Percentiles rank a stretch among this genome's conserved stretches.
Evolutionary conservation across 257 asterid species (phyloP).

Genomic region (Henckelia pumila): DNA sequence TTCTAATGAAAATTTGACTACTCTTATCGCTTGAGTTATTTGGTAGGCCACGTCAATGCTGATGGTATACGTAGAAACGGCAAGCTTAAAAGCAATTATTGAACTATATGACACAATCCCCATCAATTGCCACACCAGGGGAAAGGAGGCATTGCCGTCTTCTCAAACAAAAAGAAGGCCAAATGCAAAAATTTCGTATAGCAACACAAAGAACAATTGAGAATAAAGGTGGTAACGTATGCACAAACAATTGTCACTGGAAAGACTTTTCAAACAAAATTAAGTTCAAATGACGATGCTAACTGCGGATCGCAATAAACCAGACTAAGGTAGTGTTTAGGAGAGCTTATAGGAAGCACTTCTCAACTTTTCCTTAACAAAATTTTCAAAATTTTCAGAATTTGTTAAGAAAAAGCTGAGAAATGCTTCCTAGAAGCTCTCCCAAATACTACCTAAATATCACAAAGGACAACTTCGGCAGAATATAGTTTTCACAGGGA

Average conservation of each 20-base stretch:
- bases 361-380: too few relatives aligned
- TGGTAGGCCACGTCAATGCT: neutral
- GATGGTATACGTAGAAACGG: neutral
- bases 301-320: too few relatives aligned
- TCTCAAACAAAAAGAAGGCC: constrained; percentile 7
- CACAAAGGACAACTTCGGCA: too few relatives aligned
- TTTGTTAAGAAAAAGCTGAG: too few relatives aligned
- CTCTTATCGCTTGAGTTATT: neutral
- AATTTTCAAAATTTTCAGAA: too few relatives aligned
- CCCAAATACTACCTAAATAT: too few relatives aligned
- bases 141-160: constrained; percentile 15
- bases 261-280: too few relatives aligned
- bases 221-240: neutral
- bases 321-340: too few relatives aligned
- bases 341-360: too few relatives aligned
- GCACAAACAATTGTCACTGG: neutral
- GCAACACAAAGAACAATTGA: constrained; percentile 16
- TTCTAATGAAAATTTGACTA: neutral
- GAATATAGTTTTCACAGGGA: too few relatives aligned
- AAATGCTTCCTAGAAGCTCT: too few relatives aligned
- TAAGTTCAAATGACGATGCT: too few relatives aligned
- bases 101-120: neutral
- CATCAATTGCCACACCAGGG: neutral
- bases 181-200: constrained; percentile 7
- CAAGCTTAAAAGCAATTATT: neutral